Evolutionary conservation across 768 basidiomycete species (phyloP).

Genomic region (Kondoa subrosea): DNA sequence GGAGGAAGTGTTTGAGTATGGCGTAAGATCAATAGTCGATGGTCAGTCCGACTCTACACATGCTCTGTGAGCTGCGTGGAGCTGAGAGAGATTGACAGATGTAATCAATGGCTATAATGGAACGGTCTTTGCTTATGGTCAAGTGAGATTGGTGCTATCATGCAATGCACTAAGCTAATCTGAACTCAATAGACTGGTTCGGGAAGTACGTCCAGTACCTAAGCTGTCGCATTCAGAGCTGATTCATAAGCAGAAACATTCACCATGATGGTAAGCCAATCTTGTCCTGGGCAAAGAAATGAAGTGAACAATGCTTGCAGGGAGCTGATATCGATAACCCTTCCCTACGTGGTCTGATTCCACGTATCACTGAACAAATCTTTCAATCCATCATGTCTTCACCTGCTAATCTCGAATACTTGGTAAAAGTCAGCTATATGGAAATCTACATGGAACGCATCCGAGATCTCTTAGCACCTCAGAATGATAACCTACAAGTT

Average conservation of each 20-base stretch:
- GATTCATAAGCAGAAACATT: background rate
- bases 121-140: constrained; percentile 70
- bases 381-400: constrained; percentile 94
- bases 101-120: constrained; percentile 98
- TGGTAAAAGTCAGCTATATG: constrained; percentile 99
- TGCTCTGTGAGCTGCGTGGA: background rate
- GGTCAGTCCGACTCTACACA: constrained; percentile 38
- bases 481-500: constrained; percentile 94
- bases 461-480: constrained; percentile 82
- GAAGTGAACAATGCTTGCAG: constrained; percentile 36
- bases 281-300: constrained; percentile 15
- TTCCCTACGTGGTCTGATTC: constrained; percentile 90
- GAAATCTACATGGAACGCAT: constrained; percentile 97
- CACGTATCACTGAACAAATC: constrained; percentile 95
- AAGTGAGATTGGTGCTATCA: constrained; percentile 35
- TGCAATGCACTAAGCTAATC: background rate
- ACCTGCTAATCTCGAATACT: constrained; percentile 85
- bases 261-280: background rate
- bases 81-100: constrained; percentile 41
- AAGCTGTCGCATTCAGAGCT: background rate
- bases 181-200: constrained; percentile 40
- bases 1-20: constrained; percentile 91
- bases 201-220: constrained; percentile 95
- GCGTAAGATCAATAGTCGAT: constrained; percentile 91
- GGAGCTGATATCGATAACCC: constrained; percentile 90